These are phyloP conservation scores for Glomus cerebriforme DNA, from an alignment of 192 early-diverging fungal genomes.

Conservation along the genomic window DNA sequence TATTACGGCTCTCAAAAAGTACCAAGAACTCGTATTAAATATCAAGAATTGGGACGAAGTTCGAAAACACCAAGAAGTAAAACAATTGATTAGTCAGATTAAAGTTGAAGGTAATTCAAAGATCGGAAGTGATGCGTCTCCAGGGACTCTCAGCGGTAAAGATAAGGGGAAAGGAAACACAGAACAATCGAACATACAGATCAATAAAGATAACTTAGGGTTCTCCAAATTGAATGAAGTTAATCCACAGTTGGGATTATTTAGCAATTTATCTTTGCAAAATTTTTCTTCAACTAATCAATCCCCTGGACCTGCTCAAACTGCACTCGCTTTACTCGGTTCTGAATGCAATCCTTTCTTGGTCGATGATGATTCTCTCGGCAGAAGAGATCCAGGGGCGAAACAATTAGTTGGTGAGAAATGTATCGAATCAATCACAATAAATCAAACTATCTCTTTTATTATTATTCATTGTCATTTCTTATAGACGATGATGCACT, in stretches of 20 bases:
- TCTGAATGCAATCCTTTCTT: neutral
- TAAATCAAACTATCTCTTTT: neutral
- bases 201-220: neutral
- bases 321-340: neutral
- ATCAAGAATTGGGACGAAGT: conserved; percentile 20
- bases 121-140: neutral
- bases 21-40: neutral
- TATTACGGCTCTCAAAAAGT: conserved; percentile 18
- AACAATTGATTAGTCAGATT: neutral
- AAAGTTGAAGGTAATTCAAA: conserved; percentile 2
- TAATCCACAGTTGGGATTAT: neutral
- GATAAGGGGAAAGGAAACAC: neutral
- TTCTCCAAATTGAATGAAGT: neutral
- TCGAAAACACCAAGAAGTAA: conserved; percentile 19
- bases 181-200: neutral
- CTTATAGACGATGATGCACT: neutral
- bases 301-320: neutral
- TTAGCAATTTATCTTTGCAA: neutral
- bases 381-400: neutral
- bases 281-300: neutral
- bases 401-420: neutral
- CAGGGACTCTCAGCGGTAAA: neutral
- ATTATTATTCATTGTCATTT: neutral
- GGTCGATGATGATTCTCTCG: neutral
- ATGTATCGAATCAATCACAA: neutral